Percentiles rank a stretch among this genome's conserved stretches.
These are phyloP conservation scores for Phytophthora cactorum DNA, from an alignment of 352 stramenopile species.

Conservation along the genomic window DNA sequence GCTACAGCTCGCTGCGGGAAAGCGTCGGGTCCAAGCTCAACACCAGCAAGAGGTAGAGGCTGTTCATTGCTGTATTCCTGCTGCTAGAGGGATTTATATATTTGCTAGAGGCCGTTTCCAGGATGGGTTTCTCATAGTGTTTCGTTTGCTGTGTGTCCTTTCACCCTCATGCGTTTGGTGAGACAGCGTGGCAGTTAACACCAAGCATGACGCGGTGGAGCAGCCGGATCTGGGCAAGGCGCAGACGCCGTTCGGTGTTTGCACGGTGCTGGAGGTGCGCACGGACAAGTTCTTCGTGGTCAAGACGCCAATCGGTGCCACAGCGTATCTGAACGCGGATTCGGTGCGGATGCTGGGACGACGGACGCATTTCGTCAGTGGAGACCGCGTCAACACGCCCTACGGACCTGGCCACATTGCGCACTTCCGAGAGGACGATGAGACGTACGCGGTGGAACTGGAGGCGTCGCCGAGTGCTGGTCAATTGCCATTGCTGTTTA, in stretches of 20 bases:
- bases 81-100: constrained; percentile 34
- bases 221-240: constrained; percentile 45
- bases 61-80: constrained; percentile 19
- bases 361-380: constrained; percentile 54
- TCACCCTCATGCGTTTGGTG: constrained; percentile 17
- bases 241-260: constrained; percentile 59
- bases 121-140: constrained; percentile 34
- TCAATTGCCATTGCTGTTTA: constrained; percentile 49
- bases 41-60: constrained; percentile 53
- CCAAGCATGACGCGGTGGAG: constrained; percentile 32
- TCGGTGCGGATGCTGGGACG: constrained; percentile 56
- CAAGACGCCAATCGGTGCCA: constrained; percentile 52
- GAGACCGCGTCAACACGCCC: constrained; percentile 61
- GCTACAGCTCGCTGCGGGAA: constrained; percentile 74
- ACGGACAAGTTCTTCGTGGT: constrained; percentile 65
- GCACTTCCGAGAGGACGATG: constrained; percentile 59
- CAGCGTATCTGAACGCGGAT: constrained; percentile 55
- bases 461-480: constrained; percentile 35
- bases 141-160: constrained; percentile 26
- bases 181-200: constrained; percentile 30
- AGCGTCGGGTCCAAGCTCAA: constrained; percentile 75
- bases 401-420: constrained; percentile 56
- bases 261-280: constrained; percentile 52
- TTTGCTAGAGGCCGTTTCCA: constrained; percentile 27
- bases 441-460: constrained; percentile 63